Base-by-base conservation (phyloP, 768 basidiomycete species). In the Erythrobasidium yunnanense region DNA sequence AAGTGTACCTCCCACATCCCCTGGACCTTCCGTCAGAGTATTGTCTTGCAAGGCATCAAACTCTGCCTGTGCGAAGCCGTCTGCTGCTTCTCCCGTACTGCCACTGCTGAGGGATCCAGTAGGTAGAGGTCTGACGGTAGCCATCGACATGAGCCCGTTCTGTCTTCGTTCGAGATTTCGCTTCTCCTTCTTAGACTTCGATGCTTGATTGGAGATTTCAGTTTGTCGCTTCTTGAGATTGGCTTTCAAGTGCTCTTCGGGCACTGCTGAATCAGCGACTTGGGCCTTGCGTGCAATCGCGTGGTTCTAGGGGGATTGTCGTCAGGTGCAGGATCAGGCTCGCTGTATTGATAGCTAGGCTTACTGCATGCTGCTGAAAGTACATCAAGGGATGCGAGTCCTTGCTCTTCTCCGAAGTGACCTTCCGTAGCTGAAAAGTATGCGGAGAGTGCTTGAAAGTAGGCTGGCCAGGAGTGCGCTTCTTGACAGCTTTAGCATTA, bases 341-440 rank as follows among this genome's bases (percentile, higher is more conserved):
- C n/a, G 11, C n/a, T 42, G n/a, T n/a, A 23, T 11, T 11, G 50
- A 8, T 20, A 8, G 18, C 8, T 8, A 8, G 25, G 25, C 50
- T 30, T 25, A 52, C 50, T 30, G 29, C 50, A 52, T 52, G 50
- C 50, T 52, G 50, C 50, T 52, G 50, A 23, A 22, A 52, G 50
- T 52, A 52, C 8, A 52, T 8, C 8, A 52, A 23, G 22, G 50
- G 50, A 23, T 52, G 50, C 18, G 25, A 23, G 18, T 25, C 50
- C 8, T 8, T 25, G 25, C 15, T 25, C 29, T 23, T 8, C 50
- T 20, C 27, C 8, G 50, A 52, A 8, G 13, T 11, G 13, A 52
- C 50, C 27, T 52, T 30, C 27, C 8, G 13, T 8, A 52, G 50
- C 8, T 8, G 11, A n/a, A 42, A n/a, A 11, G 38, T 42, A 42